Percentiles rank a stretch among this genome's conserved stretches.
Evolutionary conservation across 129 eudicot genomes (phyloP).

Genomic region (Pittosporum tobira): DNA sequence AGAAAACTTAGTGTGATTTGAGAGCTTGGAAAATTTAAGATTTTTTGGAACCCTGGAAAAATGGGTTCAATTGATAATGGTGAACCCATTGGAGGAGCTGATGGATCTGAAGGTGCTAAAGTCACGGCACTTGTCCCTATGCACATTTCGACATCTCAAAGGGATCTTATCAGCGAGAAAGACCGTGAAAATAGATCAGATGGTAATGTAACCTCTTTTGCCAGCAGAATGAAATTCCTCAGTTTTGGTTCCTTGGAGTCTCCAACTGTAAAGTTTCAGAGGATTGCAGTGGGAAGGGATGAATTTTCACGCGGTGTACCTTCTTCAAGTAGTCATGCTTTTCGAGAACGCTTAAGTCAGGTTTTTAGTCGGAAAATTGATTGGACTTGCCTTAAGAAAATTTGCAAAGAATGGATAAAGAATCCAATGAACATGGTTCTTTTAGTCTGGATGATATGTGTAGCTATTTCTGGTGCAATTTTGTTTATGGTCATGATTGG

Average conservation of each 20-base stretch:
- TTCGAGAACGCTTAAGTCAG: constrained; percentile 58
- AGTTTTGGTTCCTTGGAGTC: constrained; percentile 55
- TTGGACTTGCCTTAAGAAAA: constrained; percentile 41
- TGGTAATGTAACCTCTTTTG: constrained; percentile 15
- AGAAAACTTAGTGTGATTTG: background rate
- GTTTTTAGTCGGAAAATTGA: constrained; percentile 62
- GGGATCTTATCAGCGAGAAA: constrained; percentile 41
- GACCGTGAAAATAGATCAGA: constrained; percentile 10
- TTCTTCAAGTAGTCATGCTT: constrained; percentile 45
- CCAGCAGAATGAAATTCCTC: constrained; percentile 41
- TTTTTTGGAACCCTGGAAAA: background rate
- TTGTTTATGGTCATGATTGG: constrained; percentile 89
- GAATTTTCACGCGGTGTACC: constrained; percentile 66
- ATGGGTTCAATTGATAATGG: constrained; percentile 41
- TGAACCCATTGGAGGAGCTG: constrained; percentile 22
- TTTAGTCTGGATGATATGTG: constrained; percentile 57
- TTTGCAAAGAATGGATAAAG: constrained; percentile 72
- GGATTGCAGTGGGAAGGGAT: constrained; percentile 58
- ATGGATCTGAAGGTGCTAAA: constrained; percentile 32
- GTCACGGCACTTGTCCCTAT: constrained; percentile 28
- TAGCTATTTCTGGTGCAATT: constrained; percentile 87
- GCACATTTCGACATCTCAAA: constrained; percentile 45
- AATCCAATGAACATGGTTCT: constrained; percentile 82
- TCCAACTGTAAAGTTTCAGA: constrained; percentile 54
- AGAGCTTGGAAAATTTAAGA: background rate